A percentile compares a stretch with the other conserved stretches of the same genome.
Evolutionary conservation across 805 yeast genomes (phyloP).

Genomic region (Teunomyces atbi): DNA sequence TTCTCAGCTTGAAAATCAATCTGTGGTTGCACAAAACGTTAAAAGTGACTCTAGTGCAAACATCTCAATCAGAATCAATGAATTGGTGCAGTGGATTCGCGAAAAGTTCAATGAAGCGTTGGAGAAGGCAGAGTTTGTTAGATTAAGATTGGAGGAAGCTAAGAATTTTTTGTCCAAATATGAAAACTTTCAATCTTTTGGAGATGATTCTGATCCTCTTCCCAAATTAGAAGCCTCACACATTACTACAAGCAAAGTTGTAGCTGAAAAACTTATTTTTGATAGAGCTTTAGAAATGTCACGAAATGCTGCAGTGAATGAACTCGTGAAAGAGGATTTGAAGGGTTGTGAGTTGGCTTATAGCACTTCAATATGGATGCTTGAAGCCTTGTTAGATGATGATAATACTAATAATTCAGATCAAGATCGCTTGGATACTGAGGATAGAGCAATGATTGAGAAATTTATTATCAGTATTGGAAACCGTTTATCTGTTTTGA

Average conservation of each 20-base stretch:
- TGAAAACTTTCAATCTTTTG: conserved; percentile 2
- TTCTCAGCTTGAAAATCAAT: conserved; percentile 23
- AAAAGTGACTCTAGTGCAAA: conserved; percentile 21
- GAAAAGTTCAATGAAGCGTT: conserved; percentile 84
- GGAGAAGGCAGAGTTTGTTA: conserved; percentile 82
- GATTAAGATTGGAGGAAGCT: conserved; percentile 54
- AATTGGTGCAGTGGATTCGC: conserved; percentile 87
- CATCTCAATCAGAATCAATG: conserved; percentile 48
- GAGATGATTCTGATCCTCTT: neutral
- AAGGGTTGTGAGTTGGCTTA: conserved; percentile 83
- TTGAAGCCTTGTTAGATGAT: conserved; percentile 75
- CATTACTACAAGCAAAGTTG: conserved; percentile 26
- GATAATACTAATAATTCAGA: conserved; percentile 18
- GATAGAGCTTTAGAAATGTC: conserved; percentile 94
- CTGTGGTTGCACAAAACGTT: conserved; percentile 1
- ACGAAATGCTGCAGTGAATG: conserved; percentile 86
- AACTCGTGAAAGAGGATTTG: conserved; percentile 70
- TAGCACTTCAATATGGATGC: conserved; percentile 93
- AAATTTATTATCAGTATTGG: conserved; percentile 82
- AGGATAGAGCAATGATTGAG: conserved; percentile 73
- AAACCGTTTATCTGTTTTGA: conserved; percentile 68
- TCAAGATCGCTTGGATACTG: conserved; percentile 57
- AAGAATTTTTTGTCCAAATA: conserved; percentile 4
- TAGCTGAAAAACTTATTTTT: conserved; percentile 83
- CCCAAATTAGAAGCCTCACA: conserved; percentile 1